Evolutionary conservation across 2,329 filamentous ascomycete genomes (phyloP).

Genomic region (Neofusicoccum sp.): DNA sequence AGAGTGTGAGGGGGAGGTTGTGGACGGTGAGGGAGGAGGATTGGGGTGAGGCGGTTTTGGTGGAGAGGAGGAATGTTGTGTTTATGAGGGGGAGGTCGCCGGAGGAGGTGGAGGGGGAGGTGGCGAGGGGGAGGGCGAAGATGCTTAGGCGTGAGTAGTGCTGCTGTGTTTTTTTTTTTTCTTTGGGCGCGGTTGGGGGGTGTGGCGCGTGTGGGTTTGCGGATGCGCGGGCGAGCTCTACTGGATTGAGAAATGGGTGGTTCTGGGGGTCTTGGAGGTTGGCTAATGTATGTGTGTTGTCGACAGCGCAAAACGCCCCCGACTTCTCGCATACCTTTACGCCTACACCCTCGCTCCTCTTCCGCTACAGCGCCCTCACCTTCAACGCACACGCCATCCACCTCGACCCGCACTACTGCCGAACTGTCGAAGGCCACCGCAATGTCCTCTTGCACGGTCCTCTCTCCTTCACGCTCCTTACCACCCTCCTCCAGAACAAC

Average conservation of each 20-base stretch:
- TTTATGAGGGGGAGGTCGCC: constrained; percentile 60
- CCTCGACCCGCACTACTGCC: constrained; percentile 72
- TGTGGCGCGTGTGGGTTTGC: neutral
- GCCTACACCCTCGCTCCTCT: constrained; percentile 73
- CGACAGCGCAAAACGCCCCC: constrained; percentile 52
- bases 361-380: constrained; percentile 74
- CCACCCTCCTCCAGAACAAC: constrained; percentile 60
- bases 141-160: constrained; percentile 40
- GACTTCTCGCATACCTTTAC: constrained; percentile 62
- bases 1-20: constrained; percentile 37
- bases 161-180: neutral
- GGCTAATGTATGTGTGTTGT: too few species aligned
- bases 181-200: neutral
- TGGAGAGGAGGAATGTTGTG: constrained; percentile 64
- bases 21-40: constrained; percentile 48
- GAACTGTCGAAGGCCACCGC: constrained; percentile 71
- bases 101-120: constrained; percentile 37
- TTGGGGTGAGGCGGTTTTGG: constrained; percentile 47
- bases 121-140: constrained; percentile 34
- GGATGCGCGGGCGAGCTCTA: neutral
- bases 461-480: constrained; percentile 74
- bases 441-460: constrained; percentile 86
- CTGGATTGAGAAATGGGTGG: neutral
- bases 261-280: constrained; percentile 33
- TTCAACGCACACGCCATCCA: constrained; percentile 95